phyloP scores from a whole-genome alignment of 257 asterid genomes.

The Nicotiana noctiflora region DNA sequence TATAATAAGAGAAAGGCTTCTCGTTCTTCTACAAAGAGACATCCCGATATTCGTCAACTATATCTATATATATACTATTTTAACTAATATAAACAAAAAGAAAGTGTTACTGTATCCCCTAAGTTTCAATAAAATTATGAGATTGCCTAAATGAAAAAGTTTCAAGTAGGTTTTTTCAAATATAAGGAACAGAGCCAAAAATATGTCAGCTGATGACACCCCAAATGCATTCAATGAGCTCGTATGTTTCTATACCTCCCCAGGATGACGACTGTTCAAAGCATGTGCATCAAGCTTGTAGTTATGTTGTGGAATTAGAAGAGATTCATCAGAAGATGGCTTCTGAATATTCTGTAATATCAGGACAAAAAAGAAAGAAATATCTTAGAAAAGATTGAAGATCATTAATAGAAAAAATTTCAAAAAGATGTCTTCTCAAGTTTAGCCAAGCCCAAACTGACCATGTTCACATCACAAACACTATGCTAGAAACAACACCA shows the following conservation, averaged over 20 bases:
- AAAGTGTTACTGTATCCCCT: no score
- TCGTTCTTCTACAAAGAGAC: no score
- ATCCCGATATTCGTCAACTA: no score
- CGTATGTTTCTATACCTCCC: slow-evolving; percentile 57
- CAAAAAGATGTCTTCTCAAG: background rate
- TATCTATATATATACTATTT: no score
- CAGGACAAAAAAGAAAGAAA: slow-evolving; percentile 14
- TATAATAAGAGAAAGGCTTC: no score
- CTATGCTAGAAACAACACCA: background rate
- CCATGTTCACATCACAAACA: background rate
- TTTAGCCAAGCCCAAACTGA: background rate
- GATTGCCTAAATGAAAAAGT: no score
- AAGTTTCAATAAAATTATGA: no score
- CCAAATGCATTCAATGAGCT: background rate
- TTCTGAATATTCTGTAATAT: slow-evolving; percentile 50
- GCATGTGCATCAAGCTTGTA: slow-evolving; percentile 93
- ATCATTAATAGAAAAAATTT: background rate
- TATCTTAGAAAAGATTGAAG: background rate
- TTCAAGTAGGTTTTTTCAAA: background rate
- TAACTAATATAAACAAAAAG: no score
- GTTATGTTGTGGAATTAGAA: slow-evolving; percentile 87
- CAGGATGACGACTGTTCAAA: slow-evolving; percentile 84
- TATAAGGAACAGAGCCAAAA: background rate
- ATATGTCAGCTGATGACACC: background rate
- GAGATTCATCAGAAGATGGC: slow-evolving; percentile 73